phyloP scores from a whole-genome alignment of 1,139 yeast species.

The Hansenula anomala region DNA sequence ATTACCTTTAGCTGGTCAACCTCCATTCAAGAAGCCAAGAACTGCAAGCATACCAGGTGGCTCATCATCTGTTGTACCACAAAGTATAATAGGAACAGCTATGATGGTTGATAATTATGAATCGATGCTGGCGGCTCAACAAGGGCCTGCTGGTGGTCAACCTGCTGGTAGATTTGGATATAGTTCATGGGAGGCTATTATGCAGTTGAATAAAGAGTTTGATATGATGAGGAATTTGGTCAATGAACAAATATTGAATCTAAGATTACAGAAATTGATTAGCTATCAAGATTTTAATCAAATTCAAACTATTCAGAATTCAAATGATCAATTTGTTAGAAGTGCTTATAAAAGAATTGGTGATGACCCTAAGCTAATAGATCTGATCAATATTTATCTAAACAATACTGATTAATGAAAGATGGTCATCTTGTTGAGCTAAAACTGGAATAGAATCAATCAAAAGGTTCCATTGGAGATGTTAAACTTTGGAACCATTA shows the following conservation, averaged over 20 bases:
- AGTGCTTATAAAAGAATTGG: constrained; percentile 16
- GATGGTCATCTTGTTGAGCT: no score
- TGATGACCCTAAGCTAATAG: constrained; percentile 14
- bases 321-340: constrained; percentile 13
- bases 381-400: constrained; percentile 15
- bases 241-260: constrained; percentile 14
- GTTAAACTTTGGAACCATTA: no score
- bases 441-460: no score
- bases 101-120: neutral
- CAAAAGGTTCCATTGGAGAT: no score
- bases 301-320: constrained; percentile 11
- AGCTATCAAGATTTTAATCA: constrained; percentile 13
- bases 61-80: neutral
- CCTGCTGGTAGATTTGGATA: neutral
- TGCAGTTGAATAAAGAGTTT: constrained; percentile 16
- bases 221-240: constrained; percentile 16
- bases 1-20: neutral
- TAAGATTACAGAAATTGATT: constrained; percentile 13
- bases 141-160: neutral
- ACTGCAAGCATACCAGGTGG: neutral
- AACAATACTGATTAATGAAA: constrained; percentile 8
- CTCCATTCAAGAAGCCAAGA: neutral
- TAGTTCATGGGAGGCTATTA: constrained; percentile 16
- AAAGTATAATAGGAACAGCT: neutral
- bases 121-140: neutral